These are phyloP conservation scores for Penicillium paxilli DNA, from an alignment of 495 filamentous ascomycete genomes.

Conservation along the genomic window DNA sequence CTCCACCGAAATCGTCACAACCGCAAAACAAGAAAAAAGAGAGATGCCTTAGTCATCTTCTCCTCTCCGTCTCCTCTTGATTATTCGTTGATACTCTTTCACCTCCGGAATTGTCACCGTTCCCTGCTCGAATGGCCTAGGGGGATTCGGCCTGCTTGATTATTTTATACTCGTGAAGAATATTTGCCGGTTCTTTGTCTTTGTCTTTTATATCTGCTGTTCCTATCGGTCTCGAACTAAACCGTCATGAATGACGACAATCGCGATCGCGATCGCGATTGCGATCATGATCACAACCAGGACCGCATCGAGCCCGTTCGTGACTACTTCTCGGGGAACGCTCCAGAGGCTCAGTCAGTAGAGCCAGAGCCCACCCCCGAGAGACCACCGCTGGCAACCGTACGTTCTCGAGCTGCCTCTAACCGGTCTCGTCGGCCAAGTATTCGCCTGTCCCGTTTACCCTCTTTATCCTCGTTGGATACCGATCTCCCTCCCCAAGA, in stretches of 20 bases:
- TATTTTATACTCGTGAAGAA: too few species aligned
- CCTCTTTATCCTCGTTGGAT: conserved; percentile 26
- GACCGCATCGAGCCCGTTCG: conserved; percentile 39
- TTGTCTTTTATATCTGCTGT: not conserved
- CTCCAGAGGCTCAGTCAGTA: conserved; percentile 9
- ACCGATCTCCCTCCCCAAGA: conserved; percentile 3
- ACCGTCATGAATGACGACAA: not conserved
- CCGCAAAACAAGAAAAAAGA: conserved; percentile 15
- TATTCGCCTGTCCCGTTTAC: conserved; percentile 39
- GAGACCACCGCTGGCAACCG: conserved; percentile 5
- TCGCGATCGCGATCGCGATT: not conserved
- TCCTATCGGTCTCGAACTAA: too few species aligned
- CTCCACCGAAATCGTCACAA: conserved; percentile 14
- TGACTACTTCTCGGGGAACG: conserved; percentile 13
- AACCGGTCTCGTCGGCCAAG: conserved; percentile 37
- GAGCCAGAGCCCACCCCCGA: conserved; percentile 7
- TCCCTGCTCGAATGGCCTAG: conserved; percentile 1
- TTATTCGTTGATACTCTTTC: too few species aligned
- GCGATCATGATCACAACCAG: too few species aligned
- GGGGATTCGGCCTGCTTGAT: not conserved
- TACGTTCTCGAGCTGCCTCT: conserved; percentile 17
- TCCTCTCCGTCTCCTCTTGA: too few species aligned
- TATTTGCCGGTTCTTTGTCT: not conserved
- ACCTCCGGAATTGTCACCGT: not conserved
- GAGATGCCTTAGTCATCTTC: conserved; percentile 18